phyloP scores from a whole-genome alignment of 495 filamentous ascomycete species.

The Penicillium flavigenum region DNA sequence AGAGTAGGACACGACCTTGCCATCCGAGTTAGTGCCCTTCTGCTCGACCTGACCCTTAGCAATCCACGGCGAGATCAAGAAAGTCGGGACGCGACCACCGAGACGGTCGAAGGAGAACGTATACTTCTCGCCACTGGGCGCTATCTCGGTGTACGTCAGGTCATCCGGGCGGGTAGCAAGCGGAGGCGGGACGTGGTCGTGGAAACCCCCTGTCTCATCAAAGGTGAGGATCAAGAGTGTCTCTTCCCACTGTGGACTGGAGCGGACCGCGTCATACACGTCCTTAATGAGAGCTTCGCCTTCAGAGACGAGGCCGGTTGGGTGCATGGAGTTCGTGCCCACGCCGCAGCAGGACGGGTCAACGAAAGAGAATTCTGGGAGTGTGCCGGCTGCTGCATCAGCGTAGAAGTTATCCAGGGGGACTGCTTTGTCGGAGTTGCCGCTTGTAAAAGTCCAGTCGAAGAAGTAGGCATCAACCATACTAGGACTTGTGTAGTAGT shows the following conservation, averaged over 20 bases:
- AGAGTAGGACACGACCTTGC: constrained; percentile 37
- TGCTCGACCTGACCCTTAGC: constrained; percentile 47
- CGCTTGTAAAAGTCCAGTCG: constrained; percentile 42
- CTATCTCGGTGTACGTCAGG: constrained; percentile 44
- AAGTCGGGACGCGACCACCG: constrained; percentile 49
- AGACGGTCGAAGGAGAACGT: constrained; percentile 50
- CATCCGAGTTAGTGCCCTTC: constrained; percentile 38
- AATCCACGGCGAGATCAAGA: constrained; percentile 52
- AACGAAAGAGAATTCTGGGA: constrained; percentile 50
- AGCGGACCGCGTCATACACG: constrained; percentile 50
- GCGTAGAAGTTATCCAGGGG: constrained; percentile 38
- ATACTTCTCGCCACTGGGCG: constrained; percentile 40
- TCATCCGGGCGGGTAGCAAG: constrained; percentile 39
- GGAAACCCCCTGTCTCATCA: constrained; percentile 52
- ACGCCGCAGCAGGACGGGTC: constrained; percentile 52
- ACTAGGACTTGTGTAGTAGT: constrained; percentile 45
- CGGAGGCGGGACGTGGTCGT: constrained; percentile 51
- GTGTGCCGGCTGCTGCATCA: constrained; percentile 38
- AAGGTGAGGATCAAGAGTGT: constrained; percentile 52
- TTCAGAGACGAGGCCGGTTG: constrained; percentile 42
- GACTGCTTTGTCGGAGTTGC: constrained; percentile 33
- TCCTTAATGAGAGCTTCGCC: constrained; percentile 51
- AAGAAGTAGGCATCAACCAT: constrained; percentile 39
- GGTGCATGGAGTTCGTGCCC: constrained; percentile 50
- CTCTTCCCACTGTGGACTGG: constrained; percentile 45